A percentile compares a stretch with the other conserved stretches of the same genome.
Evolutionary conservation across 768 basidiomycete genomes (phyloP).

Genomic region (Tulasnella sp.): DNA sequence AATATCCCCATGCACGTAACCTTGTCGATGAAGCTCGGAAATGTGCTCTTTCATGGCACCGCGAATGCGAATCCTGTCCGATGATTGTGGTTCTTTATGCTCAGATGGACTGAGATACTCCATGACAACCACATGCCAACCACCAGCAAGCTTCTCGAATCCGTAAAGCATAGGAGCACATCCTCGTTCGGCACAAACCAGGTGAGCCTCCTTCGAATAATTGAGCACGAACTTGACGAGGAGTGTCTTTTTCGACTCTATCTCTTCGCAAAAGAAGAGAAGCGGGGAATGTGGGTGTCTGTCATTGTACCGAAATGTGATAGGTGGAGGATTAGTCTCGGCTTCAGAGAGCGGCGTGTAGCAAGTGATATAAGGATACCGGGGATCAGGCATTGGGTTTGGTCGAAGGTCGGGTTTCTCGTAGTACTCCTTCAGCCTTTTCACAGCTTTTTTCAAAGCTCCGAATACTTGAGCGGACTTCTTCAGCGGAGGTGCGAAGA

Average conservation of each 20-base stretch:
- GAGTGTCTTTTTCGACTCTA: constrained; percentile 16
- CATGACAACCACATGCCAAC: constrained; percentile 28
- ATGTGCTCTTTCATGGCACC: constrained; percentile 7
- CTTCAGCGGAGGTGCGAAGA: constrained; percentile 15
- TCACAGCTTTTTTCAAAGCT: constrained; percentile 22
- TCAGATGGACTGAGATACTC: constrained; percentile 21
- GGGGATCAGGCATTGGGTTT: no score
- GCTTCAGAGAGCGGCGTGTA: no score
- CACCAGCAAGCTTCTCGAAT: constrained; percentile 24
- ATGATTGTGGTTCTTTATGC: constrained; percentile 7
- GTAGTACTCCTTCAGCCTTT: constrained; percentile 22
- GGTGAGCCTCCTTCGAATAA: constrained; percentile 24
- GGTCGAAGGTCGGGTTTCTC: no score
- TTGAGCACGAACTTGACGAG: constrained; percentile 24
- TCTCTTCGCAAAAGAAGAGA: constrained; percentile 22
- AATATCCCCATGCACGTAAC: constrained; percentile 27
- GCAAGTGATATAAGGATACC: no score
- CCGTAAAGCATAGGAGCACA: constrained; percentile 24
- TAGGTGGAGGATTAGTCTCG: no score
- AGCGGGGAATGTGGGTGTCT: not conserved
- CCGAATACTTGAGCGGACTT: constrained; percentile 21
- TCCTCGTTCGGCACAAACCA: constrained; percentile 19
- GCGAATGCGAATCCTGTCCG: not conserved
- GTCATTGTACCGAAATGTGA: not conserved
- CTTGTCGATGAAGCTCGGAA: constrained; percentile 19